phyloP scores from a whole-genome alignment of 164 flowering plant genomes.

The Magnolia officinalis region DNA sequence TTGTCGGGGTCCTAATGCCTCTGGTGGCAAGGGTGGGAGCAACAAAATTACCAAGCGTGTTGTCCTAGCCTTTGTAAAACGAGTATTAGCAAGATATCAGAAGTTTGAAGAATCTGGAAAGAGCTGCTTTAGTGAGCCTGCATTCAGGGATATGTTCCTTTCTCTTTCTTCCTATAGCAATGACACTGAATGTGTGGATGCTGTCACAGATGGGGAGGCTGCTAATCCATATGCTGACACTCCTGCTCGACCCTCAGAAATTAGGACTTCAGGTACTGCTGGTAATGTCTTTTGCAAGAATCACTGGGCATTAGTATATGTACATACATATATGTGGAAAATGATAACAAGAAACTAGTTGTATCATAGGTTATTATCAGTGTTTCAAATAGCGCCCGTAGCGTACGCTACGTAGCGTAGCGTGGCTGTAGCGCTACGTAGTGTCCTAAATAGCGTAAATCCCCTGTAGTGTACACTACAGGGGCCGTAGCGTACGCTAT shows the following conservation, averaged over 20 bases:
- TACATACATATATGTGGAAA: too few species aligned
- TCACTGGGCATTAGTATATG: too few species aligned
- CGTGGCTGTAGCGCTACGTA: too few species aligned
- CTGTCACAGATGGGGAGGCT: constrained; percentile 39
- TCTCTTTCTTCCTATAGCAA: constrained; percentile 36
- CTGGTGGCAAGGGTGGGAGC: constrained; percentile 60
- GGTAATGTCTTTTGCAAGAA: not conserved
- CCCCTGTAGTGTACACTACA: too few species aligned
- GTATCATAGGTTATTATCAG: too few species aligned
- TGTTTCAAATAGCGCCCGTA: too few species aligned
- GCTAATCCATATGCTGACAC: constrained; percentile 25
- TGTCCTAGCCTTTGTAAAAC: constrained; percentile 58
- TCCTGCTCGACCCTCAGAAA: constrained; percentile 30
- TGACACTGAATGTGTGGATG: constrained; percentile 31
- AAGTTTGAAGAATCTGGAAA: constrained; percentile 55
- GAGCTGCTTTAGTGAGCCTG: constrained; percentile 76
- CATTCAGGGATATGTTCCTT: constrained; percentile 47
- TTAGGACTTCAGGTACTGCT: constrained; percentile 45
- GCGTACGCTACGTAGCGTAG: too few species aligned
- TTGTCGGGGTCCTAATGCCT: constrained; percentile 50
- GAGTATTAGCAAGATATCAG: constrained; percentile 54
- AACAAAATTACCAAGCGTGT: constrained; percentile 69
- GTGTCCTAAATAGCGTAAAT: too few species aligned
- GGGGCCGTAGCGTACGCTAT: too few species aligned
- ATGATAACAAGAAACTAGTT: too few species aligned